Conservation (phyloP, 805 yeast genomes). For the Zygotorulaspora danielsina region DNA sequence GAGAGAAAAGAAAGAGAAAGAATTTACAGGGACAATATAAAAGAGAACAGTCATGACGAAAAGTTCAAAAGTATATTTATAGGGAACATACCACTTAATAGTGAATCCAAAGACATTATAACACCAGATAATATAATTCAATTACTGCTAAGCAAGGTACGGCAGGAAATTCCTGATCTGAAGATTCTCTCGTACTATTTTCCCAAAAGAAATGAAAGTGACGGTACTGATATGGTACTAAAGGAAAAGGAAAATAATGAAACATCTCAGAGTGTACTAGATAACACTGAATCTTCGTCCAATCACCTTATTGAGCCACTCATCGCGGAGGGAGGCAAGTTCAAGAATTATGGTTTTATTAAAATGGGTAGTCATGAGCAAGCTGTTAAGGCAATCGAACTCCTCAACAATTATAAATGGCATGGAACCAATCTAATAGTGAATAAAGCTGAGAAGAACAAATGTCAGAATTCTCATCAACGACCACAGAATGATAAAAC, state of each 20-base stretch:
- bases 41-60: slow-evolving; percentile 42
- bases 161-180: slow-evolving; percentile 22
- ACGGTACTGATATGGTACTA: slow-evolving; percentile 10
- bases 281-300: background rate
- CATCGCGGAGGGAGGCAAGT: slow-evolving; percentile 16
- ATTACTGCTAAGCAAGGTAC: slow-evolving; percentile 43
- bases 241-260: slow-evolving; percentile 2
- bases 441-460: slow-evolving; percentile 40
- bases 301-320: background rate
- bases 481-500: slow-evolving; percentile 6
- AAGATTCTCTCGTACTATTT: slow-evolving; percentile 30
- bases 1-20: slow-evolving; percentile 57
- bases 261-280: slow-evolving; percentile 2
- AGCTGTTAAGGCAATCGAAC: slow-evolving; percentile 46
- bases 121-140: slow-evolving; percentile 33
- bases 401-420: slow-evolving; percentile 44
- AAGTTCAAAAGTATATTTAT: slow-evolving; percentile 54
- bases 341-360: slow-evolving; percentile 51
- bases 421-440: slow-evolving; percentile 25
- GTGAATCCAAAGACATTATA: slow-evolving; percentile 33
- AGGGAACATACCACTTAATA: slow-evolving; percentile 44
- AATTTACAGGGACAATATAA: slow-evolving; percentile 32
- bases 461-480: slow-evolving; percentile 10
- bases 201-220: slow-evolving; percentile 24
- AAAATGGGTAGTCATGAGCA: slow-evolving; percentile 46